Percentiles rank a stretch among this genome's conserved stretches.
Evolutionary conservation across 768 basidiomycete species (phyloP).

Genomic region (Hydnum rufescens): DNA sequence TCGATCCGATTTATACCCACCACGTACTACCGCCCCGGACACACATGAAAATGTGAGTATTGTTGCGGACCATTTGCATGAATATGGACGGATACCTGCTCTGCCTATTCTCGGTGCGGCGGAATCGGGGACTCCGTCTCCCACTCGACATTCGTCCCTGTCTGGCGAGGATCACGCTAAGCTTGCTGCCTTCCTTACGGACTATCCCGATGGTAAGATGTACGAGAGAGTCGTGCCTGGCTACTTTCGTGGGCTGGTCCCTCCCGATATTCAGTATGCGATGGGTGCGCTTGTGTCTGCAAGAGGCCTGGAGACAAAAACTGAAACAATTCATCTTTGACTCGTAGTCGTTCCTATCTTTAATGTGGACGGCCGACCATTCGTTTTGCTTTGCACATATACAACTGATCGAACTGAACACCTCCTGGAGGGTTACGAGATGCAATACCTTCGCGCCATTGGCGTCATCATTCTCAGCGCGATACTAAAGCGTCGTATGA

Average conservation of each 20-base stretch:
- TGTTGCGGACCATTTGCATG: constrained; percentile 14
- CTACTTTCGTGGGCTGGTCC: constrained; percentile 69
- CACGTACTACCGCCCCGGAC: background rate
- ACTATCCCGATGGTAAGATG: constrained; percentile 68
- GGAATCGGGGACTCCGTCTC: constrained; percentile 5
- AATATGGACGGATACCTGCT: constrained; percentile 17
- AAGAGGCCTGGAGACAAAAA: background rate
- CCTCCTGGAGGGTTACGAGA: constrained; percentile 72
- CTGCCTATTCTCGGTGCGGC: constrained; percentile 18
- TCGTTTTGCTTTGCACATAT: constrained; percentile 79
- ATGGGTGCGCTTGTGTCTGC: constrained; percentile 34
- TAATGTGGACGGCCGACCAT: constrained; percentile 82
- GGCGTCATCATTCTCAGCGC: constrained; percentile 88
- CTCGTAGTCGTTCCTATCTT: constrained; percentile 68
- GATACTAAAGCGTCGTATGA: constrained; percentile 80
- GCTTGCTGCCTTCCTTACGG: constrained; percentile 57
- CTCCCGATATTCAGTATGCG: constrained; percentile 65
- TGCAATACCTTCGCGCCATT: constrained; percentile 83
- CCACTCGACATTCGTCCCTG: constrained; percentile 24
- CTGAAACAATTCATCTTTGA: constrained; percentile 3
- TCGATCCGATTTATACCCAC: background rate
- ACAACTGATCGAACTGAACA: constrained; percentile 60
- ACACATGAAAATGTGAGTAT: constrained; percentile 9
- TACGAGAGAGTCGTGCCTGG: constrained; percentile 71
- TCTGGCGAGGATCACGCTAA: constrained; percentile 52